Conservation (phyloP, 2,329 filamentous ascomycete species). For the Diaporthe sp. region DNA sequence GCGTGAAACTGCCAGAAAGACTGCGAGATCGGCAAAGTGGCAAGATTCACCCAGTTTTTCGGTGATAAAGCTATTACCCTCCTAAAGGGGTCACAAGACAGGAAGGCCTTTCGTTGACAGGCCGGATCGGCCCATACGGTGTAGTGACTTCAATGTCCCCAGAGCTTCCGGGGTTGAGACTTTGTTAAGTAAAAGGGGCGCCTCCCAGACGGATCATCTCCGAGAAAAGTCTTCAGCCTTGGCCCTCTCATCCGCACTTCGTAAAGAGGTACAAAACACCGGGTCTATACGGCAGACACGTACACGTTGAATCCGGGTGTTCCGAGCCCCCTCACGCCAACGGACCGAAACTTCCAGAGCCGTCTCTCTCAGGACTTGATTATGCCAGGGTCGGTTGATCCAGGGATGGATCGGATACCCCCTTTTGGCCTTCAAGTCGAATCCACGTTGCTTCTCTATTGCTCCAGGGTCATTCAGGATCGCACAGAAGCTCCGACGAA, state of each 20-base stretch:
- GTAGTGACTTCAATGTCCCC: not conserved
- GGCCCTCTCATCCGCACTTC: not conserved
- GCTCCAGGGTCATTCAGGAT: no score
- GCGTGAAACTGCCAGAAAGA: slow-evolving; percentile 34
- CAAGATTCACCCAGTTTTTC: slow-evolving; percentile 23
- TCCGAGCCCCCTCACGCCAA: not conserved
- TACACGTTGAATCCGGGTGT: not conserved
- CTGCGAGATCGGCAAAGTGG: slow-evolving; percentile 31
- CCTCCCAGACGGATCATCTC: not conserved
- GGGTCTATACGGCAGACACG: slow-evolving; percentile 1
- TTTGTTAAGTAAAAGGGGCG: not conserved
- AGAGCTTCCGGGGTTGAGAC: not conserved
- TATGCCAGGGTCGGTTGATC: not conserved
- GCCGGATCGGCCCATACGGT: not conserved
- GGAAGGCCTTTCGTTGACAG: not conserved
- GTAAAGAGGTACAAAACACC: slow-evolving; percentile 15
- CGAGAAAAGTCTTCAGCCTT: slow-evolving; percentile 10
- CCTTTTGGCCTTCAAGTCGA: no score
- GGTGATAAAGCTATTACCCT: not conserved
- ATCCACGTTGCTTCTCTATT: not conserved
- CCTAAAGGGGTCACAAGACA: not conserved
- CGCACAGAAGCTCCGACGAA: no score
- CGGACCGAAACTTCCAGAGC: not conserved
- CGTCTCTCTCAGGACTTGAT: not conserved
- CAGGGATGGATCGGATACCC: no score